Evolutionary conservation across 1,284 basidiomycete genomes (phyloP), one percentile per base, ranked within the genome.

Genomic region (Microbotryum silenes-acaulis): DNA sequence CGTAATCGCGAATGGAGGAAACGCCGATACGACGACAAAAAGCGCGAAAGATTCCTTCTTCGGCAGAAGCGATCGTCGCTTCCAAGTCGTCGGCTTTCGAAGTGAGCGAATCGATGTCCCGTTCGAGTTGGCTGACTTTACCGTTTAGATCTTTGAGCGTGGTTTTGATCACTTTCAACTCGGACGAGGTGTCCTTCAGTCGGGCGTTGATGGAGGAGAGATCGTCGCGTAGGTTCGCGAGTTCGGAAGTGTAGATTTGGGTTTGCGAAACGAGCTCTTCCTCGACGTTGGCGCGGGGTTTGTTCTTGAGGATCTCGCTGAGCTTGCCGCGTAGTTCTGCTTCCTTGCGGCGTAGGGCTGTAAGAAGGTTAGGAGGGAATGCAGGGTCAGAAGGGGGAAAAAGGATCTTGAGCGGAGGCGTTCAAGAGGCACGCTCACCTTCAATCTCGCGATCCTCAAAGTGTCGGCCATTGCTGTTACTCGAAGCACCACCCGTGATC

Each of bases 381-480:
- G n/a, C 10, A 6, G 47, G 29, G 20, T 25, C 25, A 14, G 21
- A 29, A 21, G 16, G 6, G 6, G 16, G 18, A n/a, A 1, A 27
- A 37, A n/a, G 9, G 25, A 51, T 33, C 31, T 4, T 2, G 2
- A n/a, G 9, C 9, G 25, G 21, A 23, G 12, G n/a, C 1, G 21
- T 10, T 33, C 18, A 12, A 21, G n/a, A 21, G 14, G 31, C 5
- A 29, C 3, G 29, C 42, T 14, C 21, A 53, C 59, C 61, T 76
- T 91, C 85, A 4, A 97, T 82, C 70, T 97, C 91, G 67, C 87
- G 87, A 74, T 97, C 93, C 62, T 93, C 90, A 86, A 91, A 97
- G 72, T 89, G 89, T 76, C 89, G 86, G 54, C 82, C 81, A 63
- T 70, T 62, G 46, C 80, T 81, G 67, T 85, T 84, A 0, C 85